Conservation (phyloP, 1,284 basidiomycete species). For the Melampsora abietis-canadensis region DNA sequence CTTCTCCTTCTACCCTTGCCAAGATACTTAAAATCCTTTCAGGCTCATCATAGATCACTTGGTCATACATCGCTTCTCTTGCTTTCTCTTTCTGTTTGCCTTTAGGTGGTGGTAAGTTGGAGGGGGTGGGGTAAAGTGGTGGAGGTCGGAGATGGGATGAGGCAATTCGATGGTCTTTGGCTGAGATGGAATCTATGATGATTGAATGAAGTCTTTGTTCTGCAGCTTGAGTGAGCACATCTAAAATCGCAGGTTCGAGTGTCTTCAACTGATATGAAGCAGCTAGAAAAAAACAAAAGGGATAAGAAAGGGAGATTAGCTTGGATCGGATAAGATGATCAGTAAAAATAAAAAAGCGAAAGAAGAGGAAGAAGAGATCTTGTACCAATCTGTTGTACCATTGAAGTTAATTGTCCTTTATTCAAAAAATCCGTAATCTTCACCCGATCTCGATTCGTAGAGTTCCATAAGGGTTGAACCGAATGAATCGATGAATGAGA, state of each 20-base stretch:
- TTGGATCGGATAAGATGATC: background rate
- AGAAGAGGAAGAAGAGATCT: background rate
- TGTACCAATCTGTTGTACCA: slow-evolving; percentile 38
- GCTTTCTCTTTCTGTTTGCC: slow-evolving; percentile 43
- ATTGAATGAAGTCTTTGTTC: slow-evolving; percentile 70
- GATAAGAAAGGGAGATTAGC: background rate
- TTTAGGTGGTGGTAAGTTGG: background rate
- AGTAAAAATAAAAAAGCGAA: no score
- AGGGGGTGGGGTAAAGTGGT: slow-evolving; percentile 58
- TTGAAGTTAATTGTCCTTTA: slow-evolving; percentile 20
- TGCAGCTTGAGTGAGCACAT: slow-evolving; percentile 65
- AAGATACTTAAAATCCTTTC: slow-evolving; percentile 69
- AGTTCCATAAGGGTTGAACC: slow-evolving; percentile 6
- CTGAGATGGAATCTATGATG: slow-evolving; percentile 66
- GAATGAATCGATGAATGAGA: background rate
- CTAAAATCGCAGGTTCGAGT: slow-evolving; percentile 51
- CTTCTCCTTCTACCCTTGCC: slow-evolving; percentile 72
- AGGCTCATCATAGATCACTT: slow-evolving; percentile 68
- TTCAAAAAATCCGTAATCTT: slow-evolving; percentile 29
- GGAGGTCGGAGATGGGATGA: slow-evolving; percentile 68
- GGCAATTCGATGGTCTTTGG: slow-evolving; percentile 64
- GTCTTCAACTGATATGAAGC: slow-evolving; percentile 49
- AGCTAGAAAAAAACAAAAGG: slow-evolving; percentile 43
- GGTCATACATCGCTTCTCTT: slow-evolving; percentile 69
- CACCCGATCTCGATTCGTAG: background rate